A percentile compares a stretch with the other conserved stretches of the same genome.
phyloP scores from a whole-genome alignment of 306 rosid genomes.

The Prinsepia uniflora region DNA sequence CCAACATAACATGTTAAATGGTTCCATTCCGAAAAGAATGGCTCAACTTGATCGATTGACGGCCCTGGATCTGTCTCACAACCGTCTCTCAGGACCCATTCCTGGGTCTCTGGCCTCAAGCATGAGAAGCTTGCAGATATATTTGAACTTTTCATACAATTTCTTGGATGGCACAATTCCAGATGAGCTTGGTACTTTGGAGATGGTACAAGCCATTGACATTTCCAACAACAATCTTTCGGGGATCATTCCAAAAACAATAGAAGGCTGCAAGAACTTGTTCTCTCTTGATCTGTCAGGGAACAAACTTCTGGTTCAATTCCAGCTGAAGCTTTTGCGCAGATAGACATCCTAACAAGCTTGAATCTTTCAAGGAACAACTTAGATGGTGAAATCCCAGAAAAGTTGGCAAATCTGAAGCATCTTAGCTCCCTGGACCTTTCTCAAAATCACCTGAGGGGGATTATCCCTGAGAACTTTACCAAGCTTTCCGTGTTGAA shows the following conservation, averaged over 20 bases:
- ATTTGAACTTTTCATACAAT: slow-evolving; percentile 68
- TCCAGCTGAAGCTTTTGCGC: slow-evolving; percentile 51
- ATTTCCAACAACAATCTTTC: slow-evolving; percentile 78
- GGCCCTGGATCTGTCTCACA: slow-evolving; percentile 66
- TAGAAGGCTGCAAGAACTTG: slow-evolving; percentile 60
- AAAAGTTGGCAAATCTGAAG: slow-evolving; percentile 43
- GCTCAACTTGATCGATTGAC: slow-evolving; percentile 41
- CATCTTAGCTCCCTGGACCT: slow-evolving; percentile 63
- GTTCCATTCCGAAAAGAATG: slow-evolving; percentile 63
- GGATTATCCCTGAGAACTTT: slow-evolving; percentile 51
- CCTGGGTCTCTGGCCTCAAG: slow-evolving; percentile 44
- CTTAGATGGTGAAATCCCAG: slow-evolving; percentile 59
- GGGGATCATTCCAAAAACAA: slow-evolving; percentile 55
- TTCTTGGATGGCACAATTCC: slow-evolving; percentile 64
- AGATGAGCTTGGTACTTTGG: slow-evolving; percentile 63
- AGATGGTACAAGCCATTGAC: slow-evolving; percentile 65
- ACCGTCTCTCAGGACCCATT: slow-evolving; percentile 56
- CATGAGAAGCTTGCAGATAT: slow-evolving; percentile 54
- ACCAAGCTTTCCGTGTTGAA: slow-evolving; percentile 49
- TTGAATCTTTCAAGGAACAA: slow-evolving; percentile 73
- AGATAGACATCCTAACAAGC: slow-evolving; percentile 45
- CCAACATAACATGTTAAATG: slow-evolving; percentile 60
- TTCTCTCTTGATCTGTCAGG: slow-evolving; percentile 67
- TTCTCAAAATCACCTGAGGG: slow-evolving; percentile 69
- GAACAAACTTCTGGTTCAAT: slow-evolving; percentile 68